Conservation (phyloP, 179 eudicot species). For the Gypsophila paniculata region DNA sequence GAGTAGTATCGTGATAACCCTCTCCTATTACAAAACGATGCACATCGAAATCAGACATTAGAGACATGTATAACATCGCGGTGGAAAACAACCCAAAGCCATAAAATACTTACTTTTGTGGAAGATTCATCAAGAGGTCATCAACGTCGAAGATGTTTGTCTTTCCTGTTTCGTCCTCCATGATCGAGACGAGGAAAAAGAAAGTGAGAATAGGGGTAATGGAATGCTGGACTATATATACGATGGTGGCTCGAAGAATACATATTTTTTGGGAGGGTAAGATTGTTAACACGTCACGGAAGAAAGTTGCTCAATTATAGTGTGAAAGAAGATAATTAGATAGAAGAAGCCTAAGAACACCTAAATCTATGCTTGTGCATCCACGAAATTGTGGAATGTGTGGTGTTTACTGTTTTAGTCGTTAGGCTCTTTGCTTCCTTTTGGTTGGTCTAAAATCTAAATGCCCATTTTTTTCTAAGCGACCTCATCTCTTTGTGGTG, state of each 20-base stretch:
- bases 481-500: too few species aligned
- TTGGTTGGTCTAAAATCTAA: slow-evolving; percentile 1
- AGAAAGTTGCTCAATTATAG: slow-evolving; percentile 17
- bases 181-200: slow-evolving; percentile 19
- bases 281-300: slow-evolving; percentile 9
- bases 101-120: slow-evolving; percentile 34
- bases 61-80: neutral
- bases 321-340: slow-evolving; percentile 2
- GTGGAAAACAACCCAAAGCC: neutral
- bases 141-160: slow-evolving; percentile 36
- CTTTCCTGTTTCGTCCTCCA: slow-evolving; percentile 32
- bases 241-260: slow-evolving; percentile 20
- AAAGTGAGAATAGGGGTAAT: slow-evolving; percentile 11
- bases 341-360: neutral
- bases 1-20: slow-evolving; percentile 54
- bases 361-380: slow-evolving; percentile 16
- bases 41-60: neutral
- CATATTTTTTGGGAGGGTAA: slow-evolving; percentile 13
- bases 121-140: slow-evolving; percentile 31
- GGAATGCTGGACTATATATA: slow-evolving; percentile 9
- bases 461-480: neutral
- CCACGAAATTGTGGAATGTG: slow-evolving; percentile 3
- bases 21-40: slow-evolving; percentile 29
- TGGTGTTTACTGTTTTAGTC: neutral
- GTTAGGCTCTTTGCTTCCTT: neutral